Conservation (phyloP, 2,329 filamentous ascomycete genomes). For the Epichloe hybrida region DNA sequence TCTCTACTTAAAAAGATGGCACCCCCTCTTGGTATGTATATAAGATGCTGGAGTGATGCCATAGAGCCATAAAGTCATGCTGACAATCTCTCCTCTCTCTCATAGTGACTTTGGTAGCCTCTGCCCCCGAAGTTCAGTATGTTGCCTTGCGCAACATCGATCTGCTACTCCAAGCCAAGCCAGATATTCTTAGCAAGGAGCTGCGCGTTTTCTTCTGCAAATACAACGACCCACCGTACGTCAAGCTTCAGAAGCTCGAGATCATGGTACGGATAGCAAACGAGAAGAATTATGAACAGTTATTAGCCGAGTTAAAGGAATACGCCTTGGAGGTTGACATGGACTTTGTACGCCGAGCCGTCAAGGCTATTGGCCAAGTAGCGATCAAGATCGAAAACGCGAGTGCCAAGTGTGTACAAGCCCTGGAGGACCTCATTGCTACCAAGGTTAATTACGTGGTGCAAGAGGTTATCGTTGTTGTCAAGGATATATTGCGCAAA, state of each 20-base stretch:
- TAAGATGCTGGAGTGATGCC: neutral
- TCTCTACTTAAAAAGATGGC: constrained; percentile 98
- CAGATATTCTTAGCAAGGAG: constrained; percentile 93
- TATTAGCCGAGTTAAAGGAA: constrained; percentile 88
- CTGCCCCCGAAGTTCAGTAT: constrained; percentile 93
- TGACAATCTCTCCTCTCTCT: neutral
- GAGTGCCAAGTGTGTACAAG: constrained; percentile 90
- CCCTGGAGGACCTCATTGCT: constrained; percentile 82
- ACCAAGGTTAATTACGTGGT: constrained; percentile 99
- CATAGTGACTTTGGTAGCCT: constrained; percentile 84
- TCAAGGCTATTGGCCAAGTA: constrained; percentile 93
- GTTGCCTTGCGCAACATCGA: constrained; percentile 95
- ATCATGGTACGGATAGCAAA: constrained; percentile 99
- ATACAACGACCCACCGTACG: constrained; percentile 95
- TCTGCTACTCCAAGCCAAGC: constrained; percentile 90
- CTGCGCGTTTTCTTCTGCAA: constrained; percentile 99
- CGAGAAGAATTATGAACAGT: constrained; percentile 88
- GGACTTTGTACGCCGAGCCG: constrained; percentile 90
- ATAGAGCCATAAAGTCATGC: neutral
- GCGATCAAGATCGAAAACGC: constrained; percentile 97
- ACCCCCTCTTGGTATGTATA: constrained; percentile 65
- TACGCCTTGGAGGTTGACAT: constrained; percentile 98
- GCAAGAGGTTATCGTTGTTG: constrained; percentile 95
- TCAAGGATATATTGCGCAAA: constrained; percentile 96
- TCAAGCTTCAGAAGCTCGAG: constrained; percentile 94